Base-by-base conservation (phyloP, 805 yeast genomes). In the Helenozyma baotianmanensis region DNA sequence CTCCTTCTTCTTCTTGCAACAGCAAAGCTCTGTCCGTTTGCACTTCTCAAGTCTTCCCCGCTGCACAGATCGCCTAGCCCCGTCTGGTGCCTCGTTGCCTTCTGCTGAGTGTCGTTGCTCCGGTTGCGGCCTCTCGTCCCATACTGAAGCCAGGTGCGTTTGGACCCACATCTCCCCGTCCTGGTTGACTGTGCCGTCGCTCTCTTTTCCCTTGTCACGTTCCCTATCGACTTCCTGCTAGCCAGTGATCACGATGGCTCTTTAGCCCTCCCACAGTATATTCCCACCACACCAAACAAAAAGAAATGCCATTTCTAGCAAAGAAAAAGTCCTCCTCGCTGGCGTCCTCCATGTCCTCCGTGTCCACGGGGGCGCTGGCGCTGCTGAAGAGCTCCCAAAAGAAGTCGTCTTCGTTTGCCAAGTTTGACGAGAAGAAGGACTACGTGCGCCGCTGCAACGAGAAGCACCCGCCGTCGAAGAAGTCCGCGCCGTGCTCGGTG, bases 391-490 rank as follows among this genome's bases (percentile, higher is more conserved):
- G 15, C n/a, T n/a, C 14, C 25, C 23, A 16, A 6, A 38, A 32
- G 30, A 35, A 42, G n/a, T 37, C 45, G 17, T 60, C 54, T 40
- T 43, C 51, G 14, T 62, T 61, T 41, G 48, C 55, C 27, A 58
- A 61, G 40, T 66, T 66, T 46, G 72, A 66, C 41, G 72, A 66
- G 40, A 66, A 66, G 56, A 64, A 65, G 45, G 72, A 66, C 41
- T 66, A 66, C 44, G 57, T 48, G n/a, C 59, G 58, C 37, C 52
- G 72, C 35, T 66, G 70, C 48, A 53, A 58, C 28, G 27, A 52
- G 40, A 62, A 56, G 45, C 43, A 49, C 23, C 39, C 40, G 9
- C 22, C 43, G 14, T 21, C 48, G 30, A 44, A 41, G 42, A 33
- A 46, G 29, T 58, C 41, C 11, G 37, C 47, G 10, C 57, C 68